phyloP scores from a whole-genome alignment of 768 basidiomycete genomes.

The Mycena rebaudengoi region DNA sequence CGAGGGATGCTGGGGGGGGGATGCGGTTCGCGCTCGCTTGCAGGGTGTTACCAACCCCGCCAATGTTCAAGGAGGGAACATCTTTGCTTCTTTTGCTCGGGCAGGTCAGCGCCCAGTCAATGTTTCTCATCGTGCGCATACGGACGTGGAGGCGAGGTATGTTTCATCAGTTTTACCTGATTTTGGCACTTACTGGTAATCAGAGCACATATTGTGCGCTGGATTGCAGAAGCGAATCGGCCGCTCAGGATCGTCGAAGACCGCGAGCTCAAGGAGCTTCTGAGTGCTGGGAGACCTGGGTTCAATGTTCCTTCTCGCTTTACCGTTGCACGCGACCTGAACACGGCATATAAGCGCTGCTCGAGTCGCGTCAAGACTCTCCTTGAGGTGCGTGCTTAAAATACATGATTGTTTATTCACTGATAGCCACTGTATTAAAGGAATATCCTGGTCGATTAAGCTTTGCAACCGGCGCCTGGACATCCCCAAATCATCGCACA shows the following conservation, averaged over 20 bases:
- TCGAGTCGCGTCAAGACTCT: conserved; percentile 23
- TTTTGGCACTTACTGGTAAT: too few relatives aligned
- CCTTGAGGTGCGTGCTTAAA: conserved; percentile 19
- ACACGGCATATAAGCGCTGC: conserved; percentile 20
- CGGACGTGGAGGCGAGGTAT: background rate
- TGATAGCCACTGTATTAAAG: conserved; percentile 11
- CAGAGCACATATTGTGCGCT: conserved; percentile 33
- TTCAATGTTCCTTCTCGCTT: conserved; percentile 29
- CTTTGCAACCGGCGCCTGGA: conserved; percentile 45
- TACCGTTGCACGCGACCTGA: conserved; percentile 32
- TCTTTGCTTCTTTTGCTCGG: background rate
- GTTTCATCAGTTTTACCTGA: too few relatives aligned
- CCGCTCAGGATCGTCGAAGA: conserved; percentile 38
- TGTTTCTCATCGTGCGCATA: background rate
- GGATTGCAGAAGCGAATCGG: conserved; percentile 35
- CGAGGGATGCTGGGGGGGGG: background rate
- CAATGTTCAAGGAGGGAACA: background rate
- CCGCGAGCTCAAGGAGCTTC: conserved; percentile 32
- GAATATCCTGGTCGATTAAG: conserved; percentile 34
- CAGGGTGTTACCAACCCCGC: background rate
- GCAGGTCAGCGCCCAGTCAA: background rate
- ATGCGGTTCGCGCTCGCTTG: background rate
- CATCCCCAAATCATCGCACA: conserved; percentile 41
- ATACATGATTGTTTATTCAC: background rate
- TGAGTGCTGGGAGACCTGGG: conserved; percentile 35